phyloP scores from a whole-genome alignment of 495 filamentous ascomycete genomes.

The Aspergillus cristatus region DNA sequence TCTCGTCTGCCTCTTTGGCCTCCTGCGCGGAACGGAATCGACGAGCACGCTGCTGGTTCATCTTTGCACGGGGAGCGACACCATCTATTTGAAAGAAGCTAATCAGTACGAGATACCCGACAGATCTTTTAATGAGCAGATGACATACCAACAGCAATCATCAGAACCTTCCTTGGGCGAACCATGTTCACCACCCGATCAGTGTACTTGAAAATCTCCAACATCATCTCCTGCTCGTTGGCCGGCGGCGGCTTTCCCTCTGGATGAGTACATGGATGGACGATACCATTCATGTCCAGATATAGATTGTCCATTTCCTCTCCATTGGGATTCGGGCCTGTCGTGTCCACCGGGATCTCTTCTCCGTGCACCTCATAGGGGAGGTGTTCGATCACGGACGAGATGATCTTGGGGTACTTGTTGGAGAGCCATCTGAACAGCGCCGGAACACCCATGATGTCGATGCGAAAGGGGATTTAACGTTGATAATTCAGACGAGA shows the following conservation, averaged over 20 bases:
- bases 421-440: constrained; percentile 88
- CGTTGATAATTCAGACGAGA: not conserved
- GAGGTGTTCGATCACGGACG: constrained; percentile 76
- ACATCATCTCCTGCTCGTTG: constrained; percentile 98
- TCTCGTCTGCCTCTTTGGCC: constrained; percentile 85
- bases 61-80: constrained; percentile 88
- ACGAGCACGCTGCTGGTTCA: constrained; percentile 93
- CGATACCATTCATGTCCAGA: constrained; percentile 99
- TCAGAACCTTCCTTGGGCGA: constrained; percentile 84
- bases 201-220: constrained; percentile 94
- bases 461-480: constrained; percentile 13
- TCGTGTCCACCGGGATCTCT: constrained; percentile 72
- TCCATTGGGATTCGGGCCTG: constrained; percentile 87
- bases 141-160: constrained; percentile 91
- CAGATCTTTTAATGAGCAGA: not conserved
- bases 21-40: constrained; percentile 91
- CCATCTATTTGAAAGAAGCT: constrained; percentile 50
- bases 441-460: constrained; percentile 86
- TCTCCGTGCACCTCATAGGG: constrained; percentile 70
- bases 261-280: constrained; percentile 97
- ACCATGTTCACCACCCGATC: constrained; percentile 98
- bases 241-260: constrained; percentile 85
- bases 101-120: constrained; percentile 18
- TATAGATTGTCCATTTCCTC: constrained; percentile 98
- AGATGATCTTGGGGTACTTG: constrained; percentile 96